Percentiles rank a stretch among this genome's conserved stretches.
phyloP scores from a whole-genome alignment of 495 filamentous ascomycete species.

The Neurospora pannonica region DNA sequence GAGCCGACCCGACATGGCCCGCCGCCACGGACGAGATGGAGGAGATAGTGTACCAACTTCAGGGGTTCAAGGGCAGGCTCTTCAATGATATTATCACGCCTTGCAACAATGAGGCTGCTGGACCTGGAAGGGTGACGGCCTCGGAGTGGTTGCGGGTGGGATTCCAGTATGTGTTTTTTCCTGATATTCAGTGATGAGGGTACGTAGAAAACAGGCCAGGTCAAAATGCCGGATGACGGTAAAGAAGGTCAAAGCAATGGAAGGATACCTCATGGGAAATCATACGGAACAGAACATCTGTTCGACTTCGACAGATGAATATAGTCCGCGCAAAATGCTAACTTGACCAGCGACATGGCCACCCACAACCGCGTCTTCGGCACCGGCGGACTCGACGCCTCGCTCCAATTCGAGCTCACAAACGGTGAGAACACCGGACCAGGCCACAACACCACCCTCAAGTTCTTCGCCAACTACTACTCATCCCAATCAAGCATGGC shows the following conservation, averaged over 20 bases:
- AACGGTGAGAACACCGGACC: slow-evolving; percentile 50
- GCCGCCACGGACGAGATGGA: slow-evolving; percentile 50
- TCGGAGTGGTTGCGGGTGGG: slow-evolving; percentile 53
- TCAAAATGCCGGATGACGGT: too few relatives aligned
- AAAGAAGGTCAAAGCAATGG: too few relatives aligned
- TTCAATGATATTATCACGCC: slow-evolving; percentile 49
- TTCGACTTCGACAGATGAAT: background rate
- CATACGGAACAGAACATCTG: background rate
- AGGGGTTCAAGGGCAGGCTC: slow-evolving; percentile 41
- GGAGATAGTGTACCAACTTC: slow-evolving; percentile 51
- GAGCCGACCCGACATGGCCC: slow-evolving; percentile 50
- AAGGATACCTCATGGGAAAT: background rate
- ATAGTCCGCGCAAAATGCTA: background rate
- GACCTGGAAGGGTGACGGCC: slow-evolving; percentile 45
- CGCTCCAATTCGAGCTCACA: slow-evolving; percentile 47
- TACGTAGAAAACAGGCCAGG: background rate
- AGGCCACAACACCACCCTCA: slow-evolving; percentile 48
- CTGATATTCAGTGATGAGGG: background rate
- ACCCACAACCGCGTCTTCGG: slow-evolving; percentile 39
- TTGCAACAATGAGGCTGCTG: slow-evolving; percentile 45
- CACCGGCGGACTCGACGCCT: slow-evolving; percentile 51
- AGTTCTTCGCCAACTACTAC: slow-evolving; percentile 43
- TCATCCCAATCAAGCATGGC: slow-evolving; percentile 40
- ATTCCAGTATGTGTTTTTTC: slow-evolving; percentile 36
- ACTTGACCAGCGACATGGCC: slow-evolving; percentile 40